Percentiles rank a stretch among this genome's conserved stretches.
These are phyloP conservation scores for Barnettozyma botsteinii DNA, from an alignment of 805 yeast genomes.

Conservation along the genomic window DNA sequence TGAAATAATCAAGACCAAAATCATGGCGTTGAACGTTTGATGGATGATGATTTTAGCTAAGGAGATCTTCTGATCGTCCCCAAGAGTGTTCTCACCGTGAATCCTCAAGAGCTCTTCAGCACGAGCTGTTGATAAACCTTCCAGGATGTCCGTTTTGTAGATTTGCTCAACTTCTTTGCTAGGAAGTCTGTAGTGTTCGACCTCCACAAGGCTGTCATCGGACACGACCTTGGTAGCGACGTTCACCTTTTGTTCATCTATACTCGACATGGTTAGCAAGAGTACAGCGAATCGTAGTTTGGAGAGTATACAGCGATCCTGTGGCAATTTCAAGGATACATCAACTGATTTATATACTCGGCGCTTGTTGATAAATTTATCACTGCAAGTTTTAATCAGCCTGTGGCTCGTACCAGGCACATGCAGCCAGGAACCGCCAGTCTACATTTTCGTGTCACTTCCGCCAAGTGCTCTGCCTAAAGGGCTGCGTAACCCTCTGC, in stretches of 20 bases:
- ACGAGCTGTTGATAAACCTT: conserved; percentile 40
- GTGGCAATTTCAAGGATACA: too few species aligned
- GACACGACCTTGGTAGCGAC: conserved; percentile 12
- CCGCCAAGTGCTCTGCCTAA: too few species aligned
- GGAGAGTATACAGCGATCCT: too few species aligned
- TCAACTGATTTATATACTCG: not conserved
- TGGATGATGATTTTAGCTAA: conserved; percentile 50
- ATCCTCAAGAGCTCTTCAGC: conserved; percentile 28
- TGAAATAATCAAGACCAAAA: conserved; percentile 61
- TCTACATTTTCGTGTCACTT: too few species aligned
- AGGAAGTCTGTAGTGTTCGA: conserved; percentile 25
- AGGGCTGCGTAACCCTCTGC: too few species aligned
- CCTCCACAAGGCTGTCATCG: conserved; percentile 13
- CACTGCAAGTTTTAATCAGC: not conserved
- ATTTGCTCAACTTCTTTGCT: conserved; percentile 32
- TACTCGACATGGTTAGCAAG: conserved; percentile 11
- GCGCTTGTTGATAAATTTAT: not conserved
- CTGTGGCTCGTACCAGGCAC: not conserved
- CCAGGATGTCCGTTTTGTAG: conserved; percentile 36
- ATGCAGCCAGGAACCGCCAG: too few species aligned
- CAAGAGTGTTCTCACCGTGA: conserved; percentile 58
- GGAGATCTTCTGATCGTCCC: conserved; percentile 53
- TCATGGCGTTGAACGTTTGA: conserved; percentile 75
- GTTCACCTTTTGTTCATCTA: conserved; percentile 15
- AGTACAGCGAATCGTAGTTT: too few species aligned